Evolutionary conservation across 257 asterid species (phyloP), one percentile per base, ranked within the genome.

Genomic region (Ophiorrhiza pumila): DNA sequence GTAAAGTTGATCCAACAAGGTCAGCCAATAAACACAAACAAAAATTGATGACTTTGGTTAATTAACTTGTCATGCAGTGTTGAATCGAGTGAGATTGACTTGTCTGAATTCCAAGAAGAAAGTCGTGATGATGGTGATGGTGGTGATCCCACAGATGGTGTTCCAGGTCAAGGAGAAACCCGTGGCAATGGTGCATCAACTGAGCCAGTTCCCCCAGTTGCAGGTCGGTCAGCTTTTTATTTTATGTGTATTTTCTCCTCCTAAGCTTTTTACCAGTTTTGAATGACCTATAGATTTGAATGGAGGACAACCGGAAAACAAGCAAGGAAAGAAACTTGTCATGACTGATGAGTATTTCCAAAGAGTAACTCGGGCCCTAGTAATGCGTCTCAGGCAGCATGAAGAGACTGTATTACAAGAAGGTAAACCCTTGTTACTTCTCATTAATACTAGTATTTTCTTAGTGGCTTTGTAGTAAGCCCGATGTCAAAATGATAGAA

Each of bases 61-160:
- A 60, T 39, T 76, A 41, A 74, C 72, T 69, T 76, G 52, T 60
- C 71, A 59, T 83, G 70, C 96, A 95, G 98, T 72, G 99, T 95
- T 77, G 99, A 95, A 84, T 95, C 98, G 13, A 88, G 91, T 77
- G 99, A 89, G 76, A 93, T 95, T 74, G 99, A 90, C 82, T 81
- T 95, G 41, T 92, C 98, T 31, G 99, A 95, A 86, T 95, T 95
- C 83, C 96, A 92, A 76, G 93, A 88, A 64, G 97, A 82, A 79
- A 74, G 80, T 76, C 79, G 34, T n/a, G 67, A 76, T 39, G 76
- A 78, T 52, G 84, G 17, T 58, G 83, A 82, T 69, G 84, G 75
- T 66, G 85, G 81, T 68, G 73, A 56, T 32, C 83, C 61, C 73
- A 86, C 73, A 27, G 68, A 77, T 79, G 86, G 74, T 74, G 76